Evolutionary conservation across 345 rosid species (phyloP).

Genomic region (Eucalyptus sp.): DNA sequence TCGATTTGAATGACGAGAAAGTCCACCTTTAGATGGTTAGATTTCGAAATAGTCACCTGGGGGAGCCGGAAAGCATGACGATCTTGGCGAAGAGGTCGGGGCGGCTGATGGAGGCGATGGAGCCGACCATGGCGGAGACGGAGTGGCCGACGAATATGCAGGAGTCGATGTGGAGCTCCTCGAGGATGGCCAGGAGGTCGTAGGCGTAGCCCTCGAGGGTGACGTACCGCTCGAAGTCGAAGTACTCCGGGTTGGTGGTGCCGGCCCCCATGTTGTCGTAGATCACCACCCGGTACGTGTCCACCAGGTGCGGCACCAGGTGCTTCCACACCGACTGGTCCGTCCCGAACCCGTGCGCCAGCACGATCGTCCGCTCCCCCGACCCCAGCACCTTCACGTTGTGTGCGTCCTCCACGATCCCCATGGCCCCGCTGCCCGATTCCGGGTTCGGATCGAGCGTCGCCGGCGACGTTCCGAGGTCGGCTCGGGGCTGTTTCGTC

Average conservation of each 20-base stretch:
- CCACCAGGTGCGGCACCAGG: constrained; percentile 71
- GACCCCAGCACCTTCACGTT: constrained; percentile 62
- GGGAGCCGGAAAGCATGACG: constrained; percentile 61
- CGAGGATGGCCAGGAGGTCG: constrained; percentile 75
- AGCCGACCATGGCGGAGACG: constrained; percentile 71
- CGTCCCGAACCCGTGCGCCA: constrained; percentile 88
- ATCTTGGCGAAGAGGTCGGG: constrained; percentile 76
- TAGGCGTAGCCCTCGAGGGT: constrained; percentile 66
- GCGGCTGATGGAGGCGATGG: constrained; percentile 72
- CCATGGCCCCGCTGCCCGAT: constrained; percentile 20
- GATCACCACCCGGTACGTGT: constrained; percentile 47
- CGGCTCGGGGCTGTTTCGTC: background rate
- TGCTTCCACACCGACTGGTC: constrained; percentile 96
- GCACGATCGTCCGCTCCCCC: constrained; percentile 40
- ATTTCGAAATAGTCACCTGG: constrained; percentile 31
- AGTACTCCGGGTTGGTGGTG: constrained; percentile 82
- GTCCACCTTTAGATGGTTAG: background rate
- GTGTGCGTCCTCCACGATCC: constrained; percentile 77
- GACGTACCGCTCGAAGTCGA: constrained; percentile 66
- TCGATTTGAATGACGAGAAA: background rate
- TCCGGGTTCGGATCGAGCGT: background rate
- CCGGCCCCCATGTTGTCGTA: constrained; percentile 95
- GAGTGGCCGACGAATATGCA: constrained; percentile 83
- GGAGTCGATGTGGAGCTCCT: constrained; percentile 40
- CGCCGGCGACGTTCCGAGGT: background rate